phyloP scores from a whole-genome alignment of 192 early-diverging fungal species.

The Radiomyces spectabilis region DNA sequence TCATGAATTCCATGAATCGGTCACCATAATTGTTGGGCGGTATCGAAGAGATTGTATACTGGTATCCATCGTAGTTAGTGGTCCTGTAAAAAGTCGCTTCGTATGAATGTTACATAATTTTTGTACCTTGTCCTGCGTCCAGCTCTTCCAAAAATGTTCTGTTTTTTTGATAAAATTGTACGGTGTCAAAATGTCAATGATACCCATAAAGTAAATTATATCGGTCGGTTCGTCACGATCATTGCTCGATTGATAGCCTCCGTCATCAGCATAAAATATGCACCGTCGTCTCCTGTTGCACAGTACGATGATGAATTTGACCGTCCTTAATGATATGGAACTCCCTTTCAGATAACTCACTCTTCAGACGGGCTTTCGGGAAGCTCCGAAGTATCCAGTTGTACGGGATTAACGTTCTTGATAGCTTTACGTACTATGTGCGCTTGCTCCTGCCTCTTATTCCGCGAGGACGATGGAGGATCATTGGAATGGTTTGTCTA shows the following conservation, averaged over 20 bases:
- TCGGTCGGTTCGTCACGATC: constrained; percentile 51
- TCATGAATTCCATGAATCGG: constrained; percentile 85
- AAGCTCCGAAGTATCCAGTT: constrained; percentile 52
- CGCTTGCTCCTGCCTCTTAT: constrained; percentile 44
- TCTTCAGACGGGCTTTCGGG: constrained; percentile 45
- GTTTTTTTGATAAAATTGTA: constrained; percentile 80
- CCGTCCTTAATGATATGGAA: no score
- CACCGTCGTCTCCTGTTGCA: constrained; percentile 68
- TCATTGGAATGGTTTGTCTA: no score
- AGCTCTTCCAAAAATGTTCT: constrained; percentile 81
- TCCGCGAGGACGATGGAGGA: no score
- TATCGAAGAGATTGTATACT: constrained; percentile 68
- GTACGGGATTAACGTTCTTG: constrained; percentile 44
- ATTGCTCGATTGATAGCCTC: constrained; percentile 79
- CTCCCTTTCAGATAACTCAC: no score
- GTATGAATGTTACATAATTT: neutral
- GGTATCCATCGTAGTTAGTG: no score
- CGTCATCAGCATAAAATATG: constrained; percentile 86
- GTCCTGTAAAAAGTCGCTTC: no score
- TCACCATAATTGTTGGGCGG: constrained; percentile 76
- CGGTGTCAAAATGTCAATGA: constrained; percentile 92
- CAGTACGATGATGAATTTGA: no score
- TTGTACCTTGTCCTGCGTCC: constrained; percentile 56
- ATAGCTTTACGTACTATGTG: constrained; percentile 45
- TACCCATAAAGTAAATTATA: constrained; percentile 73